These are phyloP conservation scores for Saccharomycopsis hybrid DNA, from an alignment of 1,139 yeast genomes.

Conservation along the genomic window DNA sequence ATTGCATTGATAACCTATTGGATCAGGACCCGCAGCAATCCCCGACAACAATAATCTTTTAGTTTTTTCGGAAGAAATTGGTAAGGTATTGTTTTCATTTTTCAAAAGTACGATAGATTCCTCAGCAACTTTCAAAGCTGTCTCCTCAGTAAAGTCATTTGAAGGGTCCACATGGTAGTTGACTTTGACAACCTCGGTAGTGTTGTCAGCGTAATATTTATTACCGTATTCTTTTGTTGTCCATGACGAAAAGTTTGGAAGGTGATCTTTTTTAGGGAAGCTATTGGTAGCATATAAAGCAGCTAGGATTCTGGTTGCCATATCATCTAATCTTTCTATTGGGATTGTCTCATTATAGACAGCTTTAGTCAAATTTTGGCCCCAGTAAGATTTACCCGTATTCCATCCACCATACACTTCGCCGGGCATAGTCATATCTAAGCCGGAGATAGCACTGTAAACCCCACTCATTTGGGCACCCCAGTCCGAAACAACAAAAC, in stretches of 20 bases:
- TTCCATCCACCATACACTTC: conserved; percentile 47
- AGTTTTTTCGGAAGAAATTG: conserved; percentile 37
- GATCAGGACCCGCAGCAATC: conserved; percentile 41
- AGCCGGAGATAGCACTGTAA: conserved; percentile 50
- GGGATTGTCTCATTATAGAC: conserved; percentile 51
- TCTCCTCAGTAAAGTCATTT: conserved; percentile 40
- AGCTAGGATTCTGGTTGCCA: conserved; percentile 54
- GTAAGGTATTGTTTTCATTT: conserved; percentile 44
- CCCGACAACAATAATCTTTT: conserved; percentile 42
- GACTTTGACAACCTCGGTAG: conserved; percentile 45
- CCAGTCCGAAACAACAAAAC: conserved; percentile 63
- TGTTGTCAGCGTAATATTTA: conserved; percentile 43
- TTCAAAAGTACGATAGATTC: conserved; percentile 52
- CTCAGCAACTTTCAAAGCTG: conserved; percentile 47
- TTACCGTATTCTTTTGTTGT: conserved; percentile 48
- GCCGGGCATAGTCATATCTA: conserved; percentile 67
- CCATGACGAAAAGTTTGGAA: conserved; percentile 57
- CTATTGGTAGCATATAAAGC: conserved; percentile 45
- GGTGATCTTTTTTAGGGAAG: conserved; percentile 32
- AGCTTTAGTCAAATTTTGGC: conserved; percentile 48
- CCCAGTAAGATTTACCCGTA: conserved; percentile 52
- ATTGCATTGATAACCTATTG: conserved; percentile 42
- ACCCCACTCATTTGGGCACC: conserved; percentile 60
- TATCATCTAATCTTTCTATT: conserved; percentile 50
- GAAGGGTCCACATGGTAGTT: conserved; percentile 52